Evolutionary conservation across 108 stramenopile genomes (phyloP).

Genomic region (Schizochytrium sp.): DNA sequence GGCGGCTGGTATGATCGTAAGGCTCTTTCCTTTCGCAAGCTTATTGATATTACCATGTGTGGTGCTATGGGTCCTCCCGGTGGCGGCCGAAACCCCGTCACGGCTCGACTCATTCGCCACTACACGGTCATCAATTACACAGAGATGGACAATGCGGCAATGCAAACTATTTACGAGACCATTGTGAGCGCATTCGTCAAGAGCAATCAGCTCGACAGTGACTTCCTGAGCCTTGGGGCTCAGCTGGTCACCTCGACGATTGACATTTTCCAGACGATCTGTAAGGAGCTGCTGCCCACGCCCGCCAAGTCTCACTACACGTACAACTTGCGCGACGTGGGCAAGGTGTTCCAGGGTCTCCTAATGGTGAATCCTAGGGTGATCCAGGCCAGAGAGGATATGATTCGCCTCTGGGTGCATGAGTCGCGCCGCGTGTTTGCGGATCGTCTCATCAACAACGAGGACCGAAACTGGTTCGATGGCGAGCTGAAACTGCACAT

Average conservation of each 20-base stretch:
- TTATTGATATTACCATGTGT: constrained; percentile 58
- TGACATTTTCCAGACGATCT: constrained; percentile 45
- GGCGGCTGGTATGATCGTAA: constrained; percentile 61
- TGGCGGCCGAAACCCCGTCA: constrained; percentile 49
- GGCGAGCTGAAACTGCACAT: constrained; percentile 14
- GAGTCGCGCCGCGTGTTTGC: constrained; percentile 54
- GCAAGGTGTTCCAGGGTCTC: constrained; percentile 60
- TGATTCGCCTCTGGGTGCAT: constrained; percentile 57
- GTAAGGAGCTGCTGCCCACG: constrained; percentile 46
- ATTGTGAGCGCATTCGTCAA: constrained; percentile 48
- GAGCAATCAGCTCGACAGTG: constrained; percentile 22
- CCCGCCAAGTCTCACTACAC: constrained; percentile 62
- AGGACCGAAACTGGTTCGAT: constrained; percentile 51
- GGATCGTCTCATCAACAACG: constrained; percentile 47
- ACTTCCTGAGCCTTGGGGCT: constrained; percentile 2
- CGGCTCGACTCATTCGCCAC: constrained; percentile 53
- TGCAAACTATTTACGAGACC: constrained; percentile 48
- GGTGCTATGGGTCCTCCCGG: constrained; percentile 63
- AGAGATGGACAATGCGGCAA: constrained; percentile 51
- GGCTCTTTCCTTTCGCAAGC: constrained; percentile 51
- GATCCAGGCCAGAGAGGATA: constrained; percentile 20
- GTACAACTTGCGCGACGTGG: constrained; percentile 60
- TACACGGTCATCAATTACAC: constrained; percentile 60
- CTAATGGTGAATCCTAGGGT: constrained; percentile 46
- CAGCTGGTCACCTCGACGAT: constrained; percentile 41